phyloP scores from a whole-genome alignment of 306 rosid genomes.

The Datisca glomerata region DNA sequence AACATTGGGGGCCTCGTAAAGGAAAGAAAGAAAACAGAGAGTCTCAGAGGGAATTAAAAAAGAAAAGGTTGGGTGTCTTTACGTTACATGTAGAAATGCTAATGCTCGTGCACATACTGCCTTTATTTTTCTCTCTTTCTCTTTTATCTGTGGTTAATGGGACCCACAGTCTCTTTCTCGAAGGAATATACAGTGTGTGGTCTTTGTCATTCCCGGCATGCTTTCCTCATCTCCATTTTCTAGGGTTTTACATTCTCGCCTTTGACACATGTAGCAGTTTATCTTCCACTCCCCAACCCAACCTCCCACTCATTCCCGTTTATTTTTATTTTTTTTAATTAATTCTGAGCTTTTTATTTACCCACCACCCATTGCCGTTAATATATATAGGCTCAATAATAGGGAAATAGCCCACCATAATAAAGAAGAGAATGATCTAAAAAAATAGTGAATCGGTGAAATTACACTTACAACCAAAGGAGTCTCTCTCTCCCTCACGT shows the following conservation, averaged over 20 bases:
- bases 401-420: too few species aligned
- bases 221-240: slow-evolving; percentile 73
- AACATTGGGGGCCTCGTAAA: neutral
- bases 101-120: slow-evolving; percentile 53
- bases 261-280: too few species aligned
- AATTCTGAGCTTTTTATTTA: too few species aligned
- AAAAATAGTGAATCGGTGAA: too few species aligned
- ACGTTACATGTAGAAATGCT: slow-evolving; percentile 26
- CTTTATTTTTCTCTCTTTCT: neutral
- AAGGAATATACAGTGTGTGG: slow-evolving; percentile 93
- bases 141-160: slow-evolving; percentile 13
- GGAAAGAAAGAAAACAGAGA: neutral
- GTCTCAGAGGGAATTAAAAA: slow-evolving; percentile 13
- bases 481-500: too few species aligned
- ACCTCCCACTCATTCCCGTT: slow-evolving; percentile 9
- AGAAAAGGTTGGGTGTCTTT: slow-evolving; percentile 50
- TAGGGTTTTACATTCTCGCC: slow-evolving; percentile 41
- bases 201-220: slow-evolving; percentile 82
- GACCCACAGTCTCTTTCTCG: slow-evolving; percentile 67
- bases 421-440: too few species aligned
- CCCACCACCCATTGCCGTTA: too few species aligned
- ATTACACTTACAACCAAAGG: too few species aligned
- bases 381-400: too few species aligned
- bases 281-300: neutral
- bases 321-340: slow-evolving; percentile 3